Conservation (phyloP, 2,329 filamentous ascomycete genomes). For the Ilyonectria sp. region DNA sequence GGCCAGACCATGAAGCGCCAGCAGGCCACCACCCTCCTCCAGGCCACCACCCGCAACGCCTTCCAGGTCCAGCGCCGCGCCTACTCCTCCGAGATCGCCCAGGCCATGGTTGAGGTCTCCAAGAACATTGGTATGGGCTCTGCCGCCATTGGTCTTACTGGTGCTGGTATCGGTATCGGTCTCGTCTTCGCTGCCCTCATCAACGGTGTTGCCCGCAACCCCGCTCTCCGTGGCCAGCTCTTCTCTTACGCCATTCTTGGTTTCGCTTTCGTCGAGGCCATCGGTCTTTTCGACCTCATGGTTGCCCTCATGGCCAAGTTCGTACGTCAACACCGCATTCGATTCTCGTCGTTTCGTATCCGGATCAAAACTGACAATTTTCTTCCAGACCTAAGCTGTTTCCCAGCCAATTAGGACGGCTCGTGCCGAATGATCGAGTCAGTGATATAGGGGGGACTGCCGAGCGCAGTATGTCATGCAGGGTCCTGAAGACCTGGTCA, state of each 20-base stretch:
- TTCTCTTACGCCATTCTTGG: conserved; percentile 97
- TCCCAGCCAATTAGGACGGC: conserved; percentile 52
- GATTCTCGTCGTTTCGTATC: not conserved
- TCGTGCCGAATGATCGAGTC: conserved; percentile 56
- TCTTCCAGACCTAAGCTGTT: conserved; percentile 55
- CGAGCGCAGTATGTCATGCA: conserved; percentile 46
- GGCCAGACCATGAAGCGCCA: conserved; percentile 83
- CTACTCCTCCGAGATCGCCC: conserved; percentile 91
- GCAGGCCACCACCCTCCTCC: conserved; percentile 77
- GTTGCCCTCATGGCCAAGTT: conserved; percentile 96
- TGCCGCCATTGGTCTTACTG: conserved; percentile 92
- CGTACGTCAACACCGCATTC: conserved; percentile 66
- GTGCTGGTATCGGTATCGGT: conserved; percentile 96
- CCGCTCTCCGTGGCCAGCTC: conserved; percentile 93
- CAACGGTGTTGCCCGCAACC: conserved; percentile 93
- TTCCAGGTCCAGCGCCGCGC: conserved; percentile 78
- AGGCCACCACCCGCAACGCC: conserved; percentile 76
- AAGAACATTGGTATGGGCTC: conserved; percentile 92
- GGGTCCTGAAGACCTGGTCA: conserved; percentile 48
- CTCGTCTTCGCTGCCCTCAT: conserved; percentile 93
- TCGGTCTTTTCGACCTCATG: conserved; percentile 91
- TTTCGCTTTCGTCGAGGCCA: conserved; percentile 96
- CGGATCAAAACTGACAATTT: conserved; percentile 29
- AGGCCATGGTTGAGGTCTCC: conserved; percentile 90
- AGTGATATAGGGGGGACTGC: conserved; percentile 50